phyloP scores from a whole-genome alignment of 1,284 basidiomycete genomes.

The Ustilago loliicola region DNA sequence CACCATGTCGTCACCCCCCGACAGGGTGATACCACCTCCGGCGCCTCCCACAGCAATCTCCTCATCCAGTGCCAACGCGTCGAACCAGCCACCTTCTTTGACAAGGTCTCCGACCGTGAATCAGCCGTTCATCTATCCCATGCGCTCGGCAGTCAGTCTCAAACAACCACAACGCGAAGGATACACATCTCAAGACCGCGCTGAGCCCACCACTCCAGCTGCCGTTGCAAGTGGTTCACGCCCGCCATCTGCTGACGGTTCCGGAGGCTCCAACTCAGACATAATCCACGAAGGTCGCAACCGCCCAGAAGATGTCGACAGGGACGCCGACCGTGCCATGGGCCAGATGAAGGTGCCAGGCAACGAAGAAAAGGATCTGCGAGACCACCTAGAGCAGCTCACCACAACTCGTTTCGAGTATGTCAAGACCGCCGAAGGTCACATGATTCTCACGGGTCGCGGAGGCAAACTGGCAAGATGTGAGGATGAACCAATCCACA shows the following conservation, averaged over 20 bases:
- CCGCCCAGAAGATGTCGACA: constrained; percentile 39
- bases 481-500: constrained; percentile 89
- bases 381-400: constrained; percentile 46
- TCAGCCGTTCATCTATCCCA: constrained; percentile 65
- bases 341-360: constrained; percentile 39
- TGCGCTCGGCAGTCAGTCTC: constrained; percentile 62
- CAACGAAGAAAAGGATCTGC: constrained; percentile 27
- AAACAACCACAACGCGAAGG: constrained; percentile 43
- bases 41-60: constrained; percentile 15
- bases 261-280: constrained; percentile 11
- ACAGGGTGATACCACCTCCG: constrained; percentile 10
- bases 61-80: constrained; percentile 10
- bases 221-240: constrained; percentile 17
- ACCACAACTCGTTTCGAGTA: constrained; percentile 76
- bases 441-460: constrained; percentile 79
- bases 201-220: not conserved
- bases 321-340: constrained; percentile 34
- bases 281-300: constrained; percentile 37
- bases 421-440: constrained; percentile 78
- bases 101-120: constrained; percentile 37
- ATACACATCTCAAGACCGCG: constrained; percentile 13
- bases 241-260: constrained; percentile 18
- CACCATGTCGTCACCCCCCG: constrained; percentile 39
- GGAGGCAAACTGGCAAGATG: constrained; percentile 80
- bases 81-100: constrained; percentile 22